Base-by-base conservation (phyloP, 805 yeast genomes). In the Candida parachauliodes region DNA sequence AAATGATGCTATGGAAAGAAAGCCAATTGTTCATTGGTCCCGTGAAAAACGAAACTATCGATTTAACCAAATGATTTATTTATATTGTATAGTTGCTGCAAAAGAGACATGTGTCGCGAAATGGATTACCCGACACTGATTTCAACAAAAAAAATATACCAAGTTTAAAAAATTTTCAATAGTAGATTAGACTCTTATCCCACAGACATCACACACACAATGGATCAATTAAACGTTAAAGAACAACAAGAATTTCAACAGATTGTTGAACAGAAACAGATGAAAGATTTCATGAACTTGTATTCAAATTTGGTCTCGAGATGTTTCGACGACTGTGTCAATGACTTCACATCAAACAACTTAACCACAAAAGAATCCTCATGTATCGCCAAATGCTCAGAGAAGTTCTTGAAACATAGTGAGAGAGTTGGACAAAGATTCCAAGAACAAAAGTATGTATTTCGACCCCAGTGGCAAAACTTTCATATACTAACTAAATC, bases 361-460 rank as follows among this genome's bases (percentile, higher is more conserved):
- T 76, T 93, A 59, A 81, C 95, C 45, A 63, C 79, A 55, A 87
- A 84, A 72, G 99, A 93, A 66, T 80, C 79, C 48, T 55, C 79
- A 18, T 93, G 99, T 70, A 77, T 93, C 45, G 72, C 79, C 73
- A 85, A 84, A 65, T 93, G 99, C 65, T 83, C 96, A 34, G 98
- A 91, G 67, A 93, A 93, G 74, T 93, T 93, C 79, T 77, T 93
- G 72, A 93, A 93, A 64, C 98, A 91, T 74, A 81, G 91, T 65
- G 98, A 93, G 72, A 83, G 99, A 63, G 96, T 93, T 41, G 99
- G 98, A 31, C 91, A 85, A 68, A 82, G 98, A 70, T 93, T 93
- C 91, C 98, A 91, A 70, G 98, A 91, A 61, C 97, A 91, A 68
- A 93, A 93, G 76, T 62, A 60, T 45, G 68, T 63, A 45, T 35